Percentiles rank a stretch among this genome's conserved stretches.
Evolutionary conservation across 768 basidiomycete genomes (phyloP).

Genomic region (Tricholoma flavovirens): DNA sequence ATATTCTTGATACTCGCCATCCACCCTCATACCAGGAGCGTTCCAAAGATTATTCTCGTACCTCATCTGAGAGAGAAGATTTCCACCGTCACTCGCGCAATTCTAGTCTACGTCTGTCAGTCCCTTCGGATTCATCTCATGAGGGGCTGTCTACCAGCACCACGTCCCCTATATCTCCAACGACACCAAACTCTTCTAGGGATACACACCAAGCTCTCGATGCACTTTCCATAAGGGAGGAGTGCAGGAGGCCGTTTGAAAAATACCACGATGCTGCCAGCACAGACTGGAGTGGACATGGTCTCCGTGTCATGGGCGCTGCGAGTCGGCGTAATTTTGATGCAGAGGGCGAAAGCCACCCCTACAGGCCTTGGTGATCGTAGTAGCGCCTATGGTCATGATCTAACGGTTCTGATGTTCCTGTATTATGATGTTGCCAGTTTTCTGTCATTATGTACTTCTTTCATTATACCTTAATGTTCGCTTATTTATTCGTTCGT

Average conservation of each 20-base stretch:
- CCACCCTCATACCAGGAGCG: constrained; percentile 12
- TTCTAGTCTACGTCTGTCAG: constrained; percentile 17
- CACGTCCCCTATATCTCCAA: constrained; percentile 50
- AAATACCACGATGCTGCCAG: constrained; percentile 1
- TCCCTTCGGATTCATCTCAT: constrained; percentile 33
- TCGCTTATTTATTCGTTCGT: no score
- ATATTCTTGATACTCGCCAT: constrained; percentile 1
- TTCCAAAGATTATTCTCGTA: constrained; percentile 8
- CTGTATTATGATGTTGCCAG: no score
- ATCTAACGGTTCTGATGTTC: no score
- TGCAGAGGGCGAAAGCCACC: constrained; percentile 35
- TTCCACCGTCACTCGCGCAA: background rate
- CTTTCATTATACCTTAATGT: no score
- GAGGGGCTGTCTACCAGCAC: constrained; percentile 44
- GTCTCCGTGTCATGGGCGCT: constrained; percentile 15
- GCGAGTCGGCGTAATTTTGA: constrained; percentile 23
- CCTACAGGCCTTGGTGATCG: constrained; percentile 47
- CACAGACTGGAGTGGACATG: constrained; percentile 12
- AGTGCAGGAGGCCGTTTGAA: constrained; percentile 1
- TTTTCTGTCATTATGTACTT: no score
- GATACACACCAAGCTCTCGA: constrained; percentile 2
- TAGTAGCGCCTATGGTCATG: no score
- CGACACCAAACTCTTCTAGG: constrained; percentile 36
- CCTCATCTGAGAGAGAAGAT: constrained; percentile 14
- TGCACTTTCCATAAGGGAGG: constrained; percentile 4